Evolutionary conservation across 768 basidiomycete genomes (phyloP).

Genomic region (Butyriboletus loyo): DNA sequence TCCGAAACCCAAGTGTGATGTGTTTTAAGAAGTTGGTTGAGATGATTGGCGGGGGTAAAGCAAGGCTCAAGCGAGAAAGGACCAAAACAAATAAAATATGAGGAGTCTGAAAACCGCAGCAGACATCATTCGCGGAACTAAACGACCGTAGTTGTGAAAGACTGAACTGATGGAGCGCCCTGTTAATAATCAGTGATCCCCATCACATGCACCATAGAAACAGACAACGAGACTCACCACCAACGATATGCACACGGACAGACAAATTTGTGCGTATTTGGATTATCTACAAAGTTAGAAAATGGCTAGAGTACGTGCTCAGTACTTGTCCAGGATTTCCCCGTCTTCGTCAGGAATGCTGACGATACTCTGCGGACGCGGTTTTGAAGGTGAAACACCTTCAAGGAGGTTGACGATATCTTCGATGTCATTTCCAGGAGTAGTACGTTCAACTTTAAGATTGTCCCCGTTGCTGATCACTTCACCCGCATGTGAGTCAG

Average conservation of each 20-base stretch:
- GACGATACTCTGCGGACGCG: constrained; percentile 41
- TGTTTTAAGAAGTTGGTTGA: neutral
- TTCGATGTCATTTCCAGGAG: constrained; percentile 47
- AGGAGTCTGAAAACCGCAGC: constrained; percentile 16
- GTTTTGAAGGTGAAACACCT: constrained; percentile 33
- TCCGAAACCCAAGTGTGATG: constrained; percentile 4
- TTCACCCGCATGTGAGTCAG: constrained; percentile 10
- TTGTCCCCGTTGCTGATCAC: constrained; percentile 10
- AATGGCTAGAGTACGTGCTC: constrained; percentile 15
- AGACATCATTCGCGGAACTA: constrained; percentile 28
- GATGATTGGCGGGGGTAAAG: neutral
- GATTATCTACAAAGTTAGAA: constrained; percentile 21
- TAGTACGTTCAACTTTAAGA: neutral
- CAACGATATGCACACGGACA: constrained; percentile 23
- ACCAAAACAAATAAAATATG: constrained; percentile 21
- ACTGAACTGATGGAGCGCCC: constrained; percentile 16
- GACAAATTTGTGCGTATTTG: constrained; percentile 18
- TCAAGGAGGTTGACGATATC: constrained; percentile 69
- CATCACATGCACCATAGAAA: neutral
- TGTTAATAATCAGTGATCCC: neutral
- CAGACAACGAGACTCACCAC: constrained; percentile 11
- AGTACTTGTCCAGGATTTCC: constrained; percentile 56
- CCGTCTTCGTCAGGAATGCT: constrained; percentile 54
- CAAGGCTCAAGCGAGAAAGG: constrained; percentile 10
- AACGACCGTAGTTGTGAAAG: constrained; percentile 32